These are phyloP conservation scores for Pythium aquatile DNA, from an alignment of 352 stramenopile genomes.

Conservation along the genomic window DNA sequence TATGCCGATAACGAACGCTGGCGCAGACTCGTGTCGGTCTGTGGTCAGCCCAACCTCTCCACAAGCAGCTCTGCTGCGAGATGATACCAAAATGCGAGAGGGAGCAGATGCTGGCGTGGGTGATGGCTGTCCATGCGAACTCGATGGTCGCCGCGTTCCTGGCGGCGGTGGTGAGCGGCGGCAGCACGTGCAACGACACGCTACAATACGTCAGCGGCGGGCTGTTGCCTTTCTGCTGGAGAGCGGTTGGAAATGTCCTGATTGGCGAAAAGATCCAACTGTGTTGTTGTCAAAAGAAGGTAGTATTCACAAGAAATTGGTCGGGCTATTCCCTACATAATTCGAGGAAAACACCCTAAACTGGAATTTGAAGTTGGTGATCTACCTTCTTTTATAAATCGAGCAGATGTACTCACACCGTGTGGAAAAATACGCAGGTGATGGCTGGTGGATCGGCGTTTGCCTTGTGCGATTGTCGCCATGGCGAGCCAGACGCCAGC, in stretches of 20 bases:
- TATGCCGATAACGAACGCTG: too few relatives aligned
- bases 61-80: neutral
- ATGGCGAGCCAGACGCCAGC: neutral
- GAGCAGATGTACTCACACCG: neutral
- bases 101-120: neutral
- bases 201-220: slow-evolving; percentile 5
- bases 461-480: neutral
- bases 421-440: slow-evolving; percentile 19
- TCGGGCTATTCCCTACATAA: too few relatives aligned
- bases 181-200: slow-evolving; percentile 2
- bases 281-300: neutral
- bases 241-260: neutral
- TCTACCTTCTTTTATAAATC: slow-evolving; percentile 3
- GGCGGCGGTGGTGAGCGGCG: neutral
- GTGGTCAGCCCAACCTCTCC: too few relatives aligned
- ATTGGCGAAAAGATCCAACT: neutral
- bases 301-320: neutral
- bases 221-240: neutral
- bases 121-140: slow-evolving; percentile 1
- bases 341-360: too few relatives aligned
- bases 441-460: slow-evolving; percentile 9
- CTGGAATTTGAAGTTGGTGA: neutral
- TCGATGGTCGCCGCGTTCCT: neutral
- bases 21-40: too few relatives aligned
- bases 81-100: slow-evolving; percentile 1